A percentile compares a stretch with the other conserved stretches of the same genome.
Evolutionary conservation across 768 basidiomycete species (phyloP).

Genomic region (Kwoniella mangroviensis): DNA sequence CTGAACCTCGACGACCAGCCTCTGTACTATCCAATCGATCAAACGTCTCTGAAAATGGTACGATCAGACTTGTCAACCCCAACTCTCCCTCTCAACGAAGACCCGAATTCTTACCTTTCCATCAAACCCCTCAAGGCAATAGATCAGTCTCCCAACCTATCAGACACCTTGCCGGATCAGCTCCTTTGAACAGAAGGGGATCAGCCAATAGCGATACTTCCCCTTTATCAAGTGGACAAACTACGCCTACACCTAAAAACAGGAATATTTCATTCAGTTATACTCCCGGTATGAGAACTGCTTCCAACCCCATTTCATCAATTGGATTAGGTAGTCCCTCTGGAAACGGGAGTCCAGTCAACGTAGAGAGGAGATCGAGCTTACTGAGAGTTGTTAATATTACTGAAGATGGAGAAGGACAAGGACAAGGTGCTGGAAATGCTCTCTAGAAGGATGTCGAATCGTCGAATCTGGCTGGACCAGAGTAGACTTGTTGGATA

Average conservation of each 20-base stretch:
- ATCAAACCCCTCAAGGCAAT: neutral
- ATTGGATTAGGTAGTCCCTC: neutral
- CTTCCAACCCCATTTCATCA: neutral
- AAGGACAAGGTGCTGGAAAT: neutral
- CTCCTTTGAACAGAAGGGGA: conserved; percentile 22
- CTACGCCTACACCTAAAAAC: conserved; percentile 24
- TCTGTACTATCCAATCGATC: conserved; percentile 3
- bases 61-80: conserved; percentile 32
- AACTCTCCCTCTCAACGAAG: conserved; percentile 23
- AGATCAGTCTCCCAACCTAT: conserved; percentile 20
- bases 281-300: conserved; percentile 17
- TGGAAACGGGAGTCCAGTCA: conserved; percentile 5
- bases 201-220: conserved; percentile 22
- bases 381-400: conserved; percentile 38
- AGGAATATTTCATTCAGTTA: conserved; percentile 13
- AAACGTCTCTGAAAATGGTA: conserved; percentile 22
- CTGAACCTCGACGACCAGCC: neutral
- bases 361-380: conserved; percentile 28
- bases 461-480: conserved; percentile 3
- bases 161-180: conserved; percentile 29
- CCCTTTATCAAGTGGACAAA: conserved; percentile 25
- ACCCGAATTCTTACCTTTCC: conserved; percentile 24
- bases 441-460: neutral
- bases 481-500: neutral
- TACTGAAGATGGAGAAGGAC: conserved; percentile 25